A percentile compares a stretch with the other conserved stretches of the same genome.
phyloP scores from a whole-genome alignment of 352 stramenopile genomes.

The Phytophthora colocasiae region DNA sequence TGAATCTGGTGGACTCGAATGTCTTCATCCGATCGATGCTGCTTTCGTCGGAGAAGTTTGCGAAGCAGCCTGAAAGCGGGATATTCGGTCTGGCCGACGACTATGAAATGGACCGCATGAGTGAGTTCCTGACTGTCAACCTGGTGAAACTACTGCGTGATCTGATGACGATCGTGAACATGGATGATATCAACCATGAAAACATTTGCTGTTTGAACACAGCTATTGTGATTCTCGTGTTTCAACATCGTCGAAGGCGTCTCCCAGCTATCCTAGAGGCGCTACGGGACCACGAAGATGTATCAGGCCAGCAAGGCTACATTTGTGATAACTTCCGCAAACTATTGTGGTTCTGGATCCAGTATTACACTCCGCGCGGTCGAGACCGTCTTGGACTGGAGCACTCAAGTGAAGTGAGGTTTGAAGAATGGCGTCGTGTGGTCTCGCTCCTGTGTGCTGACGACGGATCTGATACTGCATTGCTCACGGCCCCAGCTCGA shows the following conservation, averaged over 20 bases:
- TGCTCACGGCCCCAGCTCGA: slow-evolving; percentile 62
- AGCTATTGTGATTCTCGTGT: slow-evolving; percentile 95
- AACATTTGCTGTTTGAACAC: slow-evolving; percentile 99
- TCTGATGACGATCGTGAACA: slow-evolving; percentile 95
- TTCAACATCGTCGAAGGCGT: slow-evolving; percentile 90
- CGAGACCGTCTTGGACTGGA: slow-evolving; percentile 94
- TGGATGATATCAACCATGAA: slow-evolving; percentile 97
- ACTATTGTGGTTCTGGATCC: slow-evolving; percentile 96
- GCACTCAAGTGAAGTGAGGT: slow-evolving; percentile 95
- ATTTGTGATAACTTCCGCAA: slow-evolving; percentile 92
- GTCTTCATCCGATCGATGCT: slow-evolving; percentile 96
- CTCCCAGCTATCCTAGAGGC: slow-evolving; percentile 76
- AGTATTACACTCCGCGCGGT: slow-evolving; percentile 96
- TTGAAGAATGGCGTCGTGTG: slow-evolving; percentile 93
- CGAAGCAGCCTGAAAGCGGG: slow-evolving; percentile 40
- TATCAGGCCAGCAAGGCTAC: slow-evolving; percentile 71
- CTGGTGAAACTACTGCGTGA: slow-evolving; percentile 91
- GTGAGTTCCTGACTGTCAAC: slow-evolving; percentile 91
- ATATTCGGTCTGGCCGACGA: slow-evolving; percentile 58
- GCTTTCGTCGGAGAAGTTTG: slow-evolving; percentile 80
- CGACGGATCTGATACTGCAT: slow-evolving; percentile 87
- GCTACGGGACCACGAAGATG: slow-evolving; percentile 70
- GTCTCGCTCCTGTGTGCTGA: slow-evolving; percentile 93
- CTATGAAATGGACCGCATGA: slow-evolving; percentile 81
- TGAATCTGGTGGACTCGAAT: slow-evolving; percentile 97